A percentile compares a stretch with the other conserved stretches of the same genome.
These are phyloP conservation scores for Populus ilicifolia DNA, from an alignment of 345 rosid genomes.

Conservation along the genomic window DNA sequence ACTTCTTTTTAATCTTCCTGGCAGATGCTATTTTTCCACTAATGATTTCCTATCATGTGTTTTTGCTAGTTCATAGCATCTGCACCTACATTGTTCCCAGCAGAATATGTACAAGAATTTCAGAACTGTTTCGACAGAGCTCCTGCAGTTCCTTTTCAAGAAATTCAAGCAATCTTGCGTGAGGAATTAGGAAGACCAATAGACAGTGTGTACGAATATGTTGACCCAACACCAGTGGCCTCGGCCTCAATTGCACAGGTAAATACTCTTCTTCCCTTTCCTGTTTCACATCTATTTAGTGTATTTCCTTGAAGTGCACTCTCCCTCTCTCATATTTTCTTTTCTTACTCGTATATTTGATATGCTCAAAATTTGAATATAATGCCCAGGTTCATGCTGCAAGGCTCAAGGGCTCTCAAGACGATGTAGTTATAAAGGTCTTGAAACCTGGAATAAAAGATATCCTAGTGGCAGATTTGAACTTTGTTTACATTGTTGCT, in stretches of 20 bases:
- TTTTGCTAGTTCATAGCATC: conserved; percentile 81
- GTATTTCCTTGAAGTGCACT: not conserved
- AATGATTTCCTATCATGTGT: conserved; percentile 17
- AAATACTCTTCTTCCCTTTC: not conserved
- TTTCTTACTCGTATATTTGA: not conserved
- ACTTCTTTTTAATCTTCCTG: not conserved
- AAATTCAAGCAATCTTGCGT: conserved; percentile 64
- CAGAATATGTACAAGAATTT: conserved; percentile 81
- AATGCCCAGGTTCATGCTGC: conserved; percentile 79
- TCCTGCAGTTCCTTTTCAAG: conserved; percentile 75
- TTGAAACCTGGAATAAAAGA: conserved; percentile 94
- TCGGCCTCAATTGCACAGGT: conserved; percentile 98
- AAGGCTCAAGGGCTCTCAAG: conserved; percentile 78
- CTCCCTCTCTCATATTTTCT: conserved; percentile 1
- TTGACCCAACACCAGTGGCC: conserved; percentile 87
- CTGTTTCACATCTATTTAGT: not conserved
- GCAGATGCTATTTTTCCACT: not conserved
- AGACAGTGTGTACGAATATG: conserved; percentile 71
- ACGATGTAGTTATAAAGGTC: conserved; percentile 90
- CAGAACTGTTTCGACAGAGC: conserved; percentile 93
- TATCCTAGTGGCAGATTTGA: conserved; percentile 85
- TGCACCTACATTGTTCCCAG: conserved; percentile 89
- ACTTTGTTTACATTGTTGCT: conserved; percentile 78
- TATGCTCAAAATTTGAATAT: conserved; percentile 7
- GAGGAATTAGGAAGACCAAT: conserved; percentile 87